Percentiles rank a stretch among this genome's conserved stretches.
Evolutionary conservation across 2,329 filamentous ascomycete species (phyloP).

Genomic region (Aspergillus texensis): DNA sequence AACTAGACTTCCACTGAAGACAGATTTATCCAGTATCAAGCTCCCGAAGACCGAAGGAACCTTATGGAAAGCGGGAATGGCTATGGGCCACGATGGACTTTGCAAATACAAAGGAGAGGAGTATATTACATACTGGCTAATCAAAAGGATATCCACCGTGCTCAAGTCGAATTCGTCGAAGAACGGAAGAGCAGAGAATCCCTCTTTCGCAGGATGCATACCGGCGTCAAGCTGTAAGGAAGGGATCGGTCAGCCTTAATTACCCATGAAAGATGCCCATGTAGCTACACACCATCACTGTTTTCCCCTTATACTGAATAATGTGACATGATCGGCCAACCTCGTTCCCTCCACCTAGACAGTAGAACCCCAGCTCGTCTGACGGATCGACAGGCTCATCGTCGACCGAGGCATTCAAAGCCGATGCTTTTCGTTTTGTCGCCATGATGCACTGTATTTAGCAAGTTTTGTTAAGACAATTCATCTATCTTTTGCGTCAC

Average conservation of each 20-base stretch:
- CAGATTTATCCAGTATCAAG: background rate
- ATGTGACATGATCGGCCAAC: slow-evolving; percentile 97
- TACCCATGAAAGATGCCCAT: background rate
- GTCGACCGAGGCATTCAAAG: slow-evolving; percentile 65
- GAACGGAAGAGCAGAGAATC: slow-evolving; percentile 88
- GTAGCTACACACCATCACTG: slow-evolving; percentile 79
- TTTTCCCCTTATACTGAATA: slow-evolving; percentile 98
- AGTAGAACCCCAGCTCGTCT: slow-evolving; percentile 92
- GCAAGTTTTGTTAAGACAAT: background rate
- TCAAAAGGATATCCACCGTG: slow-evolving; percentile 93
- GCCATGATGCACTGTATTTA: slow-evolving; percentile 63
- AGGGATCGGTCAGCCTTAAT: slow-evolving; percentile 14
- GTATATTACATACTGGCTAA: slow-evolving; percentile 86
- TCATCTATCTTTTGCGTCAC: background rate
- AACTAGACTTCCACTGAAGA: slow-evolving; percentile 11
- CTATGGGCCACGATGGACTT: slow-evolving; percentile 11
- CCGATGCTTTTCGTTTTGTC: slow-evolving; percentile 85
- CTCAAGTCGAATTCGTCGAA: slow-evolving; percentile 98
- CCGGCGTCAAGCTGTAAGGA: slow-evolving; percentile 81
- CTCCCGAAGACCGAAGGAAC: slow-evolving; percentile 5
- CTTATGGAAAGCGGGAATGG: slow-evolving; percentile 8
- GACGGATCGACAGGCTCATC: slow-evolving; percentile 91
- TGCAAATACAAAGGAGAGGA: slow-evolving; percentile 22
- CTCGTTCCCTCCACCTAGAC: slow-evolving; percentile 92
- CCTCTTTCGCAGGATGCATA: slow-evolving; percentile 95